Evolutionary conservation across 129 eudicot species (phyloP).

Genomic region (Solidago caesia): DNA sequence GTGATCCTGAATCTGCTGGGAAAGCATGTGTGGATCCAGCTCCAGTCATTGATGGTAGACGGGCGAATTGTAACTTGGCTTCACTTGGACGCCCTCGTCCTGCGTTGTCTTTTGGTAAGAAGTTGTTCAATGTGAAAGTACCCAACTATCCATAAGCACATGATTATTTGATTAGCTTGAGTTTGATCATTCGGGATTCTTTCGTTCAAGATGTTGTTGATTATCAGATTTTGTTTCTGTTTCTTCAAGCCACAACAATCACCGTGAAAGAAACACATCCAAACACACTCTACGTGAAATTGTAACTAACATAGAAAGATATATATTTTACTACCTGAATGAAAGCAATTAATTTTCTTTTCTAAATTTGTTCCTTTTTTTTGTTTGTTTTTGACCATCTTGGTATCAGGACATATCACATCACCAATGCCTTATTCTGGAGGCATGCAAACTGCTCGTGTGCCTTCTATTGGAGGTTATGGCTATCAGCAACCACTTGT

Average conservation of each 20-base stretch:
- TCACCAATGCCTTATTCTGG: constrained; percentile 70
- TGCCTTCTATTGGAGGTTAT: constrained; percentile 65
- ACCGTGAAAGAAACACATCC: background rate
- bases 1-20: constrained; percentile 89
- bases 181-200: no score
- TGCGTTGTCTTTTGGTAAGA: constrained; percentile 58
- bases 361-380: background rate
- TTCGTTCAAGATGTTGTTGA: background rate
- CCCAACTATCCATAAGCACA: background rate
- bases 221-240: background rate
- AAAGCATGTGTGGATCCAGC: constrained; percentile 89
- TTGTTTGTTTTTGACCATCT: background rate
- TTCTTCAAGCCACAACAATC: background rate
- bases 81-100: constrained; percentile 93
- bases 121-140: background rate
- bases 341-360: background rate
- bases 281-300: background rate
- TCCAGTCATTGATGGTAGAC: constrained; percentile 87
- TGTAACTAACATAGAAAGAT: no score
- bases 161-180: no score
- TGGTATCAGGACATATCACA: constrained; percentile 58
- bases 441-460: constrained; percentile 57
- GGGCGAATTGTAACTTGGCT: constrained; percentile 94
- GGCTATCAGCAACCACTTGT: constrained; percentile 80
- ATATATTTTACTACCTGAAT: background rate